Evolutionary conservation across 768 basidiomycete species (phyloP).

Genomic region (Pisolithus marmoratus): DNA sequence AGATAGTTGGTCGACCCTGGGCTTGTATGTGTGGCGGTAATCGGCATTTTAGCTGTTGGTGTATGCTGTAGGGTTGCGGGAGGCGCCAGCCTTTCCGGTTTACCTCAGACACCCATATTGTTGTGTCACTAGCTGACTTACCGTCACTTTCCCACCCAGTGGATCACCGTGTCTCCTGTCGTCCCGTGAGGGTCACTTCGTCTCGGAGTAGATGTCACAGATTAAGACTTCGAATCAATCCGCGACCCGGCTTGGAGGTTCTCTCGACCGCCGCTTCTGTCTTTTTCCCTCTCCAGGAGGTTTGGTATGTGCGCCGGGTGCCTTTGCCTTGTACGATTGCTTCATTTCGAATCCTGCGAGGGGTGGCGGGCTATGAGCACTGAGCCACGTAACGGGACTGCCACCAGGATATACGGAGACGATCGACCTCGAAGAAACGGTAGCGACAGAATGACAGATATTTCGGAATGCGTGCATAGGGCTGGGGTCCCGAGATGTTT

Average conservation of each 20-base stretch:
- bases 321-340: not conserved
- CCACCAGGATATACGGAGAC: not conserved
- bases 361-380: not conserved
- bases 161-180: not conserved
- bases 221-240: not conserved
- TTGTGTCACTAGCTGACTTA: conserved; percentile 4
- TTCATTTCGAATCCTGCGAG: not conserved
- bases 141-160: conserved; percentile 21
- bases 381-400: not conserved
- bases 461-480: not conserved
- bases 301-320: not conserved
- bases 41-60: conserved; percentile 2
- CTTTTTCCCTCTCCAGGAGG: not conserved
- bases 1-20: conserved; percentile 7
- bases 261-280: not conserved
- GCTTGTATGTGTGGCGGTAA: conserved; percentile 16
- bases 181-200: not conserved
- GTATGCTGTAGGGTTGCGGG: not conserved
- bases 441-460: not conserved
- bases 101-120: not conserved
- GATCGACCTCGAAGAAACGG: not conserved
- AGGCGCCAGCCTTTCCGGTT: conserved; percentile 11
- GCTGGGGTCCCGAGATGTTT: not conserved
- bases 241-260: not conserved
- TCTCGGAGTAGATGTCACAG: not conserved